Evolutionary conservation across 192 early-diverging fungal species (phyloP), one percentile per base, ranked within the genome.

Genomic region (Dimargaris verticillata): DNA sequence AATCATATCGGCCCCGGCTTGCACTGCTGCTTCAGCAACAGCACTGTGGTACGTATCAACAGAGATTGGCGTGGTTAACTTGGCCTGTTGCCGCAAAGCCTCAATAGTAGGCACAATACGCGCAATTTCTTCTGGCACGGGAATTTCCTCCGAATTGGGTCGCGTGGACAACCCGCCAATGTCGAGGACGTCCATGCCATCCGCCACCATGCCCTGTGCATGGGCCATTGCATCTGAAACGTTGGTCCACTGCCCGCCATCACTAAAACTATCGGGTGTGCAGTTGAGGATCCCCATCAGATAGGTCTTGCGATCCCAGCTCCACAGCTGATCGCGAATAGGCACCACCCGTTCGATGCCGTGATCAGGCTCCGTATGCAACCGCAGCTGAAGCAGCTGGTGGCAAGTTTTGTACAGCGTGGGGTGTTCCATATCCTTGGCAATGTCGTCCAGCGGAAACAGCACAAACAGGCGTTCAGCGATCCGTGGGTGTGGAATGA

Each of bases 271-370:
- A 69, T 99, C 95, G 9, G 95, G 94, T 0, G 95, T 99, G 42
- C 89, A 86, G 61, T 97, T 99, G 28, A 99, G 74, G 43, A 99
- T 94, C 28, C 93, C 95, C 95, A 99, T 99, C 58, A 93, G 72
- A 53, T 80, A 76, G 0, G 94, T 95, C 55, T 81, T 77, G 25
- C 68, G 63, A 54, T 68, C 64, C 82, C 82, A 87, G 24, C 61
- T 64, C 78, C 82, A 89, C 1, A 82, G 24, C 4, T 10, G 20
- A 20, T 55, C 54, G 55, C 63, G 70, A 25, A 69, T 72, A 57
- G 77, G 81, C 26, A 66, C 68, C 20, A 77, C 75, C 18, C 65
- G 52, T 51, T 74, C 67, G 59, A 74, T 74, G 50, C 74, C 75
- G 20, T 71, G 29, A 64, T 77, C 54, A 57, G 73, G 63, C 70